Evolutionary conservation across 768 basidiomycete species (phyloP).

Genomic region (Mycena haematopus): DNA sequence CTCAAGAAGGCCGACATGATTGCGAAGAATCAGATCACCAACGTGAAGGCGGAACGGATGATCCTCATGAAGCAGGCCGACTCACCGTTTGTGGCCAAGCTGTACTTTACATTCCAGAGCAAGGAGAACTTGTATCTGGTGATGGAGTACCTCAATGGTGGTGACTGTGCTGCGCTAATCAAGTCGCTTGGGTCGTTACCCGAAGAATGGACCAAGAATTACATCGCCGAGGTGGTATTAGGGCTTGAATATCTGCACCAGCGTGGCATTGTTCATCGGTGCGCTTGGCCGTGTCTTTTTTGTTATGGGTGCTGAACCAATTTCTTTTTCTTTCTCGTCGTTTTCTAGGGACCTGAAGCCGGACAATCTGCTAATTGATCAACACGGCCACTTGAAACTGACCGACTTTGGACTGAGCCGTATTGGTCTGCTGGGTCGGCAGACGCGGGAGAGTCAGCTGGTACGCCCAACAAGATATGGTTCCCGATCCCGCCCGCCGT

Average conservation of each 20-base stretch:
- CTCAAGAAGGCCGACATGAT: constrained; percentile 99
- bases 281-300: constrained; percentile 36
- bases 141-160: constrained; percentile 99
- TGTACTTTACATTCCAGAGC: constrained; percentile 99
- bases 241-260: constrained; percentile 97
- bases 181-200: constrained; percentile 92
- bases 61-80: constrained; percentile 99
- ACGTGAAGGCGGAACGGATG: constrained; percentile 99
- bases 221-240: constrained; percentile 94
- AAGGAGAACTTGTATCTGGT: constrained; percentile 98
- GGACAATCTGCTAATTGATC: constrained; percentile 96
- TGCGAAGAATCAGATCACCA: constrained; percentile 99
- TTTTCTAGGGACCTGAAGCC: constrained; percentile 88
- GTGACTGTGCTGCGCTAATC: constrained; percentile 96
- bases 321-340: constrained; percentile 23
- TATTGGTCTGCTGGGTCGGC: constrained; percentile 97
- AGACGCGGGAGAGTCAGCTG: constrained; percentile 76
- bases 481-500: constrained; percentile 82
- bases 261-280: constrained; percentile 97
- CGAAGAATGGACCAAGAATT: constrained; percentile 97
- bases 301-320: constrained; percentile 1
- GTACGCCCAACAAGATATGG: constrained; percentile 59
- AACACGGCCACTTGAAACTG: constrained; percentile 94
- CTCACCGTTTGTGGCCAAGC: constrained; percentile 96
- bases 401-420: constrained; percentile 98